phyloP scores from a whole-genome alignment of 1,139 yeast genomes.

The Protomyces inouyei region DNA sequence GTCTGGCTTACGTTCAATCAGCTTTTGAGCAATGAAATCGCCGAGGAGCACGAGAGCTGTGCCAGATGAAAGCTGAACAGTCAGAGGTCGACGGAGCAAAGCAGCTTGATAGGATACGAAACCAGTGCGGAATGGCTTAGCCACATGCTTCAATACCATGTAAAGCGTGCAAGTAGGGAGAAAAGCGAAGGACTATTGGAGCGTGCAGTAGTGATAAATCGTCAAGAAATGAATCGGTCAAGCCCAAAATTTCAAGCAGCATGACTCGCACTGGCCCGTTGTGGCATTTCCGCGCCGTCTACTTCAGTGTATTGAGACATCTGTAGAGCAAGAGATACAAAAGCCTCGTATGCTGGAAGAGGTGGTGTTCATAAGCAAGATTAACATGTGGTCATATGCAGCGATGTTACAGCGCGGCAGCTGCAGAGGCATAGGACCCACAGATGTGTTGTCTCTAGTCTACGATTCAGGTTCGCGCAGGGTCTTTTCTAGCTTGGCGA shows the following conservation, averaged over 20 bases:
- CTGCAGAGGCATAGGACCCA: neutral
- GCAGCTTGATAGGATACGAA: neutral
- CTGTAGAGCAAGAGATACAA: slow-evolving; percentile 56
- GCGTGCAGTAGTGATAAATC: too few relatives aligned
- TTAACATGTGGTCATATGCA: slow-evolving; percentile 62
- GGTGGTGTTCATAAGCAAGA: slow-evolving; percentile 74
- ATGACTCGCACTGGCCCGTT: too few relatives aligned
- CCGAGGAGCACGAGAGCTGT: slow-evolving; percentile 10
- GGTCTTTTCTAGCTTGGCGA: slow-evolving; percentile 18
- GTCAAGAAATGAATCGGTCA: too few relatives aligned
- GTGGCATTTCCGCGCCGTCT: too few relatives aligned
- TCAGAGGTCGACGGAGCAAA: neutral
- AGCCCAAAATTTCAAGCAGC: too few relatives aligned
- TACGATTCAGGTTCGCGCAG: slow-evolving; percentile 8
- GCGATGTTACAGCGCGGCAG: slow-evolving; percentile 39
- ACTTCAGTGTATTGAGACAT: neutral
- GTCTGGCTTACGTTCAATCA: neutral
- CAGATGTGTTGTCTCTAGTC: neutral
- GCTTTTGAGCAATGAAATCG: slow-evolving; percentile 14
- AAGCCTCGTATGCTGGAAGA: slow-evolving; percentile 53
- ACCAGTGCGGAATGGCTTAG: neutral
- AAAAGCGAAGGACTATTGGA: too few relatives aligned
- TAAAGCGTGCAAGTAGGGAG: neutral
- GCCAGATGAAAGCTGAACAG: slow-evolving; percentile 3
- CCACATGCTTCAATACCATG: neutral